Conservation (phyloP, 129 eudicot genomes). For the carrot (Daucus carota) region DH1_v3.0 NC_030384.2:47503001-47503500, state of each 20-base stretch:
- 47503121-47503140: background rate
- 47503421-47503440: conserved; percentile 1
- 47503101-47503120: background rate
- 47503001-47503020: background rate
- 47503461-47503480: background rate
- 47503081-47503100: conserved; percentile 1
- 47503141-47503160: background rate
- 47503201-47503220: background rate
- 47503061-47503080: background rate
- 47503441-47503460: background rate
- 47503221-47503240: background rate
- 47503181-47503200: background rate
- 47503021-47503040: background rate
- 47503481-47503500: background rate
- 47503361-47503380: background rate
- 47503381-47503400: background rate
- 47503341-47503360: background rate
- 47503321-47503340: conserved; percentile 1
- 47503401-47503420: background rate
- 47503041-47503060: background rate
- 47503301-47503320: background rate
- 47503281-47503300: background rate
- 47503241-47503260: background rate
- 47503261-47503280: background rate
- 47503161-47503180: background rate